Evolutionary conservation across 176 grass and related monocot genomes (phyloP).

Genomic region (Aegilops sharonensis): DNA sequence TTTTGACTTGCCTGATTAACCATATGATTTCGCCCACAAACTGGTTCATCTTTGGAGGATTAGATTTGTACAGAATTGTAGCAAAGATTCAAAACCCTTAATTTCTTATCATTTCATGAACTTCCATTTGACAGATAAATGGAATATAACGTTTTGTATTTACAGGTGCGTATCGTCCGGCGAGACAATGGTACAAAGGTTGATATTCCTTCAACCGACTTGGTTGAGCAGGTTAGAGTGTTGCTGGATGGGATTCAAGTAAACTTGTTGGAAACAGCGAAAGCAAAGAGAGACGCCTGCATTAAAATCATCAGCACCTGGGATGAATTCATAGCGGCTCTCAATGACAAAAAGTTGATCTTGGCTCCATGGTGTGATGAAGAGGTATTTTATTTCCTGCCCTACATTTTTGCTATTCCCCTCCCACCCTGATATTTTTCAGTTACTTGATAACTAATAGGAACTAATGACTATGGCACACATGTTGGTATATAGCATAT

Average conservation of each 20-base stretch:
- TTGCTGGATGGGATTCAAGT: slow-evolving; percentile 63
- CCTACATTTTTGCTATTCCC: neutral
- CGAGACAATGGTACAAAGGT: slow-evolving; percentile 81
- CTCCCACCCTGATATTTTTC: neutral
- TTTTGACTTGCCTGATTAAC: neutral
- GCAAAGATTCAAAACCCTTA: slow-evolving; percentile 6
- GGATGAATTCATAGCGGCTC: slow-evolving; percentile 75
- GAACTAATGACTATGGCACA: neutral
- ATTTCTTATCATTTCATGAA: neutral
- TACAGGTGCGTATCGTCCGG: slow-evolving; percentile 75
- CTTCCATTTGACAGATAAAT: neutral
- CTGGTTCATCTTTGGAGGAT: neutral
- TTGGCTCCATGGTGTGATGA: slow-evolving; percentile 90
- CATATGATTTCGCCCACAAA: neutral
- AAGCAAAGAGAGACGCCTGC: slow-evolving; percentile 83
- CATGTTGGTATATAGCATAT: neutral
- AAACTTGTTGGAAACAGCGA: slow-evolving; percentile 76
- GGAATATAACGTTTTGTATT: neutral
- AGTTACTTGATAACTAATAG: neutral
- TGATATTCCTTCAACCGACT: slow-evolving; percentile 59
- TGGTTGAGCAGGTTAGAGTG: slow-evolving; percentile 63
- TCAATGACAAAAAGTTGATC: slow-evolving; percentile 70
- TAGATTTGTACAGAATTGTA: neutral
- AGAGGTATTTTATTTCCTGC: slow-evolving; percentile 46
- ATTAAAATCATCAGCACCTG: slow-evolving; percentile 69